These are phyloP conservation scores for Fusarium phyllophilum DNA, from an alignment of 2,329 filamentous ascomycete genomes.

Conservation along the genomic window DNA sequence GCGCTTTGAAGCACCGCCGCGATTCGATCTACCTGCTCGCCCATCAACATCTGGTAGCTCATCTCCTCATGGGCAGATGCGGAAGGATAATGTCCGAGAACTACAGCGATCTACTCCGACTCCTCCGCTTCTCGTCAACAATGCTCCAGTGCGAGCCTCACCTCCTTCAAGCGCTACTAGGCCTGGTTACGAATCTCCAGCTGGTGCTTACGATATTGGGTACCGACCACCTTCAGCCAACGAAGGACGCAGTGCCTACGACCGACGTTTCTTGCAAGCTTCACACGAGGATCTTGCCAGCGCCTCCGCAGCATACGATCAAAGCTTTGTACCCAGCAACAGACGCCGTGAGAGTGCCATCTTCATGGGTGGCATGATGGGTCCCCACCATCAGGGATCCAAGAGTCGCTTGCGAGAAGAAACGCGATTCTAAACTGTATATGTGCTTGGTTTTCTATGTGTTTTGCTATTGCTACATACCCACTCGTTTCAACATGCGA, in stretches of 20 bases:
- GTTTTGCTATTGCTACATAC: conserved; percentile 46
- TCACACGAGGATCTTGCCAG: conserved; percentile 39
- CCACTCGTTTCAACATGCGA: conserved; percentile 46
- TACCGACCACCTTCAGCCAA: conserved; percentile 46
- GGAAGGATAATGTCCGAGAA: conserved; percentile 46
- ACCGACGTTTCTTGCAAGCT: conserved; percentile 50
- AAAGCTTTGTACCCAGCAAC: conserved; percentile 55
- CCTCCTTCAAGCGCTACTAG: conserved; percentile 56
- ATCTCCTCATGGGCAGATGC: conserved; percentile 63
- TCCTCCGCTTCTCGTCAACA: conserved; percentile 56
- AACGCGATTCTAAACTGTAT: conserved; percentile 56
- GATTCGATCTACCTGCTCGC: conserved; percentile 53
- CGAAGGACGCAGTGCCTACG: conserved; percentile 49
- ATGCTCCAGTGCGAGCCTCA: conserved; percentile 50
- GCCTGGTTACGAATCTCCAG: conserved; percentile 57
- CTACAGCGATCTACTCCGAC: conserved; percentile 57
- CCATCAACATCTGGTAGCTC: conserved; percentile 62
- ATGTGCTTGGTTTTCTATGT: conserved; percentile 36
- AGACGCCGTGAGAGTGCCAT: conserved; percentile 70
- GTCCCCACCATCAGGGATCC: conserved; percentile 61
- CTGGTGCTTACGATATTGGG: conserved; percentile 55
- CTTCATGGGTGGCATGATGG: conserved; percentile 61
- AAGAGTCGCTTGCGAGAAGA: conserved; percentile 66
- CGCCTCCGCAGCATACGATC: conserved; percentile 48
- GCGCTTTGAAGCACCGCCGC: conserved; percentile 45